Percentiles rank a stretch among this genome's conserved stretches.
phyloP scores from a whole-genome alignment of 192 early-diverging fungal species.

The Mortierella hygrophila region DNA sequence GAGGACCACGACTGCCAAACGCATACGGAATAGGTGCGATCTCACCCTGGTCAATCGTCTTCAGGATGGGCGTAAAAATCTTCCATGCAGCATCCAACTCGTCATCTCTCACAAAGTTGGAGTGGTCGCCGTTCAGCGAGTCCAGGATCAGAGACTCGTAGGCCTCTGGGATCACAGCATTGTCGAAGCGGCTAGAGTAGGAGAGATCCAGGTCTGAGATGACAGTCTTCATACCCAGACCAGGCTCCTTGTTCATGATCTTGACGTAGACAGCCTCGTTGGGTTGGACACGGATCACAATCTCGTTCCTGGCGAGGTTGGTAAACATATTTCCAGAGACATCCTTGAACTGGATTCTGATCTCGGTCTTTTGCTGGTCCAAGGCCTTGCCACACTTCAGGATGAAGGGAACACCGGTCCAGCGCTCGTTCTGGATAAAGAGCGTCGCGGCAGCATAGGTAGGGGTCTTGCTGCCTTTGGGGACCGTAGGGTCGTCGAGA shows the following conservation, averaged over 20 bases:
- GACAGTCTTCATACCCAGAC: conserved; percentile 84
- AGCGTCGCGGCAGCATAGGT: conserved; percentile 95
- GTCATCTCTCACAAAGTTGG: conserved; percentile 94
- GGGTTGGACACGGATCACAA: conserved; percentile 95
- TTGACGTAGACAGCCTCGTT: conserved; percentile 98
- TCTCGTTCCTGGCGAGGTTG: conserved; percentile 89
- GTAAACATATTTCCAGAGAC: conserved; percentile 87
- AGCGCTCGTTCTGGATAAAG: conserved; percentile 94
- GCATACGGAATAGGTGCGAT: conserved; percentile 76
- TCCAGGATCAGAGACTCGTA: conserved; percentile 96
- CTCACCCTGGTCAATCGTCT: conserved; percentile 73
- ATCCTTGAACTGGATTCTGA: conserved; percentile 97
- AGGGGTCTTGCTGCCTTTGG: conserved; percentile 87
- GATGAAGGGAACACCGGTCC: conserved; percentile 92
- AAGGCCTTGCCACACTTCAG: conserved; percentile 92
- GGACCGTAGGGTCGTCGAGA: conserved; percentile 91
- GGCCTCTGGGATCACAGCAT: conserved; percentile 95
- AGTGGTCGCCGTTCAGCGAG: conserved; percentile 91
- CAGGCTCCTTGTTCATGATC: conserved; percentile 95
- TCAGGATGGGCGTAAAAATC: conserved; percentile 96
- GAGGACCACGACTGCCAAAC: conserved; percentile 89
- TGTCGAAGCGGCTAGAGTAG: conserved; percentile 90
- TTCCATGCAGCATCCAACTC: conserved; percentile 97
- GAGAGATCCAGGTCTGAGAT: conserved; percentile 95
- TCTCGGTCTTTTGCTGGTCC: conserved; percentile 92